Percentiles rank a stretch among this genome's conserved stretches.
Conservation (phyloP, 805 yeast species). For the Suhomyces prunicola region DNA sequence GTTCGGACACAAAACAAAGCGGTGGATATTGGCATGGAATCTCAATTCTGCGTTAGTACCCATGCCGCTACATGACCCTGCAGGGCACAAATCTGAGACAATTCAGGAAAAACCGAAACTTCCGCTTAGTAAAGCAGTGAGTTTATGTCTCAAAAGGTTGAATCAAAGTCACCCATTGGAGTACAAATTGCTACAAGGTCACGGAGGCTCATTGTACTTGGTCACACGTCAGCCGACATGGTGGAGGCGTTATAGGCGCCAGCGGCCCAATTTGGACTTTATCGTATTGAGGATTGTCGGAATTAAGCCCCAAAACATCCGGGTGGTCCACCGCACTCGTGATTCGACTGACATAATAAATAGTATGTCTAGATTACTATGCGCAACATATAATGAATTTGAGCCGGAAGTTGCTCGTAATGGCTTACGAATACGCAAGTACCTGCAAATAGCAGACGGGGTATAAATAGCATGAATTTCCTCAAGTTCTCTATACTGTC, state of each 20-base stretch:
- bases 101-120: neutral
- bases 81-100: neutral
- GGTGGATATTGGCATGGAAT: conserved; percentile 21
- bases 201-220: conserved; percentile 1
- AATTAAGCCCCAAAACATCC: neutral
- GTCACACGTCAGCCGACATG: neutral
- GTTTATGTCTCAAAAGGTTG: neutral
- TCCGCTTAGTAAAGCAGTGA: neutral
- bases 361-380: neutral
- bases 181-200: neutral
- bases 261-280: neutral
- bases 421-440: neutral
- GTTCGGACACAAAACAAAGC: conserved; percentile 11
- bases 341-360: neutral
- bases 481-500: neutral
- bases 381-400: neutral
- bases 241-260: conserved; percentile 2
- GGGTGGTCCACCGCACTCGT: neutral
- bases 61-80: neutral
- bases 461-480: neutral
- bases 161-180: neutral
- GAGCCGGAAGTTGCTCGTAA: neutral
- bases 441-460: neutral
- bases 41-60: neutral
- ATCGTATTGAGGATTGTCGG: neutral